Percentiles rank a stretch among this genome's conserved stretches.
phyloP scores from a whole-genome alignment of 2,329 filamentous ascomycete species.

The Fusarium agapanthi region DNA sequence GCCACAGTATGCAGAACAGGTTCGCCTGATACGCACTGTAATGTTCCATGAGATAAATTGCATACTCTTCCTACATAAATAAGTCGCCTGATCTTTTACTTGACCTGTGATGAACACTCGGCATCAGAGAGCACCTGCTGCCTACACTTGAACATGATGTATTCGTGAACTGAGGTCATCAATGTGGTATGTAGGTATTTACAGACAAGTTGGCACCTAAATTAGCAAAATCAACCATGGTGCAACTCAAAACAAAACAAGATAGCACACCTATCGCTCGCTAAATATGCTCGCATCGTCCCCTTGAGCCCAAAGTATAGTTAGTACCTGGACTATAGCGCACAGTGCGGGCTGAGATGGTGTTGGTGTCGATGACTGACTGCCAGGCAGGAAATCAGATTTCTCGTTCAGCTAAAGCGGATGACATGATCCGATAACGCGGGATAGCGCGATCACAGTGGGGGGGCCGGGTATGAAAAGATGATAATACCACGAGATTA shows the following conservation, averaged over 20 bases:
- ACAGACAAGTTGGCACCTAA: background rate
- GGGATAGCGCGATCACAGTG: slow-evolving; percentile 37
- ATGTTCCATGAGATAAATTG: background rate
- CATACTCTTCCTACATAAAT: background rate
- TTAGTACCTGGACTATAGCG: background rate
- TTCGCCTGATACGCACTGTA: background rate
- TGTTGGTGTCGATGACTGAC: background rate
- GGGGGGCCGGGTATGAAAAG: slow-evolving; percentile 26
- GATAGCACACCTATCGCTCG: background rate
- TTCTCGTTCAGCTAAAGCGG: slow-evolving; percentile 7
- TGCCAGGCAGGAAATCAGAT: background rate
- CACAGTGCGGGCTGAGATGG: slow-evolving; percentile 5
- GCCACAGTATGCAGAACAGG: background rate
- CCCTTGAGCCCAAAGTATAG: background rate
- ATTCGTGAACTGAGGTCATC: background rate
- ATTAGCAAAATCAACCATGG: background rate
- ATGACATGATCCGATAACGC: slow-evolving; percentile 29
- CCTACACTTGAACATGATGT: background rate
- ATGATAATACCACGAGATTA: background rate
- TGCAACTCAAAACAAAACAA: background rate
- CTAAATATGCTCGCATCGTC: background rate
- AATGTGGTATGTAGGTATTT: background rate
- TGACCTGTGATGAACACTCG: background rate
- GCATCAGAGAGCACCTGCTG: background rate
- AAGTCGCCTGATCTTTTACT: background rate